A percentile compares a stretch with the other conserved stretches of the same genome.
These are phyloP conservation scores for Didymella exigua DNA, from an alignment of 2,329 filamentous ascomycete species.

Conservation along the genomic window DNA sequence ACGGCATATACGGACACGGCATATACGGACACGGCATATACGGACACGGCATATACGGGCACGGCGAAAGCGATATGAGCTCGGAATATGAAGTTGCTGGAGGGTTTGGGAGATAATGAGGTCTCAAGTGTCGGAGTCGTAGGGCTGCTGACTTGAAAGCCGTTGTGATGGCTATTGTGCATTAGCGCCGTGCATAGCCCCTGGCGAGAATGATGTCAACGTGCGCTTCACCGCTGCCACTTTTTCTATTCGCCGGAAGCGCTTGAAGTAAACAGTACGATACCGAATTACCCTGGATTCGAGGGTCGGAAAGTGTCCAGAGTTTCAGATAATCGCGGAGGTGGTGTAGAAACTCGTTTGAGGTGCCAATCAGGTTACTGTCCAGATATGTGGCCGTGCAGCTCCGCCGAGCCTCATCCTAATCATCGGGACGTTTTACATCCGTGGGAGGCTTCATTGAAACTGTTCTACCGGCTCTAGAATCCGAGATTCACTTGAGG, in stretches of 20 bases:
- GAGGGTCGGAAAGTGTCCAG: neutral
- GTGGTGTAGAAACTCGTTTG: neutral
- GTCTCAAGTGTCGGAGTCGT: conserved; percentile 2
- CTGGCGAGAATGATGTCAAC: neutral
- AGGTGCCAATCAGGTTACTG: neutral
- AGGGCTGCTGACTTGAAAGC: conserved; percentile 11
- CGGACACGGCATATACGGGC: conserved; percentile 5
- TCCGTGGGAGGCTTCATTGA: neutral
- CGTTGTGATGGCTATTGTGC: conserved; percentile 17
- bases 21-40: conserved; percentile 4
- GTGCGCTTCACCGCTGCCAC: conserved; percentile 23
- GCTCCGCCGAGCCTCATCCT: conserved; percentile 6
- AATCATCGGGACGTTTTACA: conserved; percentile 1
- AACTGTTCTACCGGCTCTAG: neutral
- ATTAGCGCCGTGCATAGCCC: conserved; percentile 22
- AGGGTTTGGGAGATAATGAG: conserved; percentile 15
- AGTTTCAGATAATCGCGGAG: neutral
- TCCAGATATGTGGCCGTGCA: neutral
- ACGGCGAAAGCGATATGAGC: conserved; percentile 15
- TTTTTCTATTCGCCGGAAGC: neutral
- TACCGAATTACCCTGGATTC: neutral
- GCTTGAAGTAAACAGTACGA: neutral
- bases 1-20: no score
- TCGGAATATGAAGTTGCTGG: conserved; percentile 30
- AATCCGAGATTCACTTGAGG: conserved; percentile 3